Evolutionary conservation across 179 eudicot genomes (phyloP).

Genomic region (Drosera spatulata): DNA sequence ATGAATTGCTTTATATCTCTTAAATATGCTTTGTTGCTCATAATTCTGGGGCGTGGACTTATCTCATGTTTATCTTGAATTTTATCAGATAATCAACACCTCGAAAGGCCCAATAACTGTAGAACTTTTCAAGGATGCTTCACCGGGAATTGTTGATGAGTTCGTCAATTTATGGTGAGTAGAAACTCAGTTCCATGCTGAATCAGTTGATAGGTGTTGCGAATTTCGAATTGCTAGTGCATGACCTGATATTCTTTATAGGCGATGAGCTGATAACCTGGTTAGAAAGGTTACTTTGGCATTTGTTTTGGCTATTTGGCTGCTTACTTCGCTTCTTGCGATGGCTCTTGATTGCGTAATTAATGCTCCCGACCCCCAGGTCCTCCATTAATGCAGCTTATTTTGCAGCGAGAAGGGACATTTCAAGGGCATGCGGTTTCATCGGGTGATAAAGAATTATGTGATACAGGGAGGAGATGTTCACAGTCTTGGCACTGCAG

Average conservation of each 20-base stretch:
- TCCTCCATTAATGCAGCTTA: neutral
- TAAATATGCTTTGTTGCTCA: neutral
- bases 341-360: no score
- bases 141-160: constrained; percentile 75
- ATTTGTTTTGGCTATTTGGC: no score
- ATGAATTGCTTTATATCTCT: neutral
- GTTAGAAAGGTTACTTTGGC: constrained; percentile 15
- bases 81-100: constrained; percentile 52
- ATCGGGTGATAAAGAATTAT: constrained; percentile 84
- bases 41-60: constrained; percentile 27
- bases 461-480: constrained; percentile 81
- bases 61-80: neutral
- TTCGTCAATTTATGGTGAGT: constrained; percentile 81
- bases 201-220: neutral
- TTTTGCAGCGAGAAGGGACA: constrained; percentile 69
- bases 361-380: no score
- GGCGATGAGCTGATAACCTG: neutral
- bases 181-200: neutral
- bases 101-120: constrained; percentile 80
- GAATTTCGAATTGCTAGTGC: neutral
- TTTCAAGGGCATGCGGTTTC: constrained; percentile 89
- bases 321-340: no score
- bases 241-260: neutral
- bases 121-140: constrained; percentile 81
- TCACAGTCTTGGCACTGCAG: constrained; percentile 52